Base-by-base conservation (phyloP, 176 grass and related monocot species). In the Carex pumila region DNA sequence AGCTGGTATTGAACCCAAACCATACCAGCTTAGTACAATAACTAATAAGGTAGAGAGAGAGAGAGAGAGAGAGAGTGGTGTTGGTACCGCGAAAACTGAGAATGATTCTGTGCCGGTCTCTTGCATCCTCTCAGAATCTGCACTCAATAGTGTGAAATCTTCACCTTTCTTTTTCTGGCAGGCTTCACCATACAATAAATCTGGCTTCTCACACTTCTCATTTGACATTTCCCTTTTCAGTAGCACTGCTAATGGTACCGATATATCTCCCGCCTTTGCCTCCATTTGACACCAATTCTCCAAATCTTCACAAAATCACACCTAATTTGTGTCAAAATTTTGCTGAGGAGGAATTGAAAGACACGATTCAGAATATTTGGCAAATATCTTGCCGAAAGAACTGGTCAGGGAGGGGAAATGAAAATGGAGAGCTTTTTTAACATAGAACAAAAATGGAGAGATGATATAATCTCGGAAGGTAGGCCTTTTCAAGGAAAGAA, bases 101-200 rank as follows among this genome's bases (percentile, higher is more conserved):
- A 99, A 93, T 61, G 86, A 36, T 64, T 85, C 49, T 31, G 85
- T 85, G 79, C 43, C 80, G 39, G 12, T 84, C 84, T 76, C 53
- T 54, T 32, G 80, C 83, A 86, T 61, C 75, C 96, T 88, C 77
- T 77, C 83, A 90, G 88, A 90, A 36, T 90, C 89, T 64, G 81
- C 52, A 84, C 64, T 62, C n/a, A 92, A 53, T 17, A 99, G 77
- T 41, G 93, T 94, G 89, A 99, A 92, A 83, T 99, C 96, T 86
- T 99, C 93, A 71, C 93, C 91, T 89, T 99, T 99, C 93, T 93
- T 99, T 79, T 89, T 95, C 85, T 94, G 90, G 87, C 56, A 64
- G n/a, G 91, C 92, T 86, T 99, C 73, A 58, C 93, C 91, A 50
- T 89, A 92, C 78, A 95, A 76, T 57, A 99, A 83, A 83, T 95